phyloP scores from a whole-genome alignment of 805 yeast genomes.

The Wickerhamomyces mucosus region DNA sequence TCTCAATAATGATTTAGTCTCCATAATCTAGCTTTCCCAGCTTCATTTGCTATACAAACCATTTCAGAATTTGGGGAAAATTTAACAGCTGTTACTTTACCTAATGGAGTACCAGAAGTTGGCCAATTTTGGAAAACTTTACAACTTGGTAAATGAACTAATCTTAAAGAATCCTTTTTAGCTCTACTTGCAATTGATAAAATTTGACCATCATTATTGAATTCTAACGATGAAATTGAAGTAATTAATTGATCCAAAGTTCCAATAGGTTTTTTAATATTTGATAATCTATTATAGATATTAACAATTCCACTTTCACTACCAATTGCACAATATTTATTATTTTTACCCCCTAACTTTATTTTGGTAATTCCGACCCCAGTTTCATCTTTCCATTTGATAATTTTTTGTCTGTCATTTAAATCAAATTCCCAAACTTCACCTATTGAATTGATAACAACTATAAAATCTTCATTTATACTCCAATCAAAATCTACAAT shows the following conservation, averaged over 20 bases:
- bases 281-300: constrained; percentile 52
- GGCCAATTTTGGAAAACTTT: constrained; percentile 95
- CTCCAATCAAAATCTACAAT: constrained; percentile 74
- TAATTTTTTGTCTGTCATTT: constrained; percentile 36
- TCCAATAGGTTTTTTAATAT: constrained; percentile 44
- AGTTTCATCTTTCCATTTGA: constrained; percentile 78
- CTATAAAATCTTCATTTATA: constrained; percentile 32
- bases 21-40: constrained; percentile 87
- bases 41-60: constrained; percentile 84
- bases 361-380: constrained; percentile 78
- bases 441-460: constrained; percentile 68
- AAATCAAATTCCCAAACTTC: constrained; percentile 83
- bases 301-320: constrained; percentile 83
- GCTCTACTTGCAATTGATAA: constrained; percentile 79
- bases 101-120: constrained; percentile 90
- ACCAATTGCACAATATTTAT: constrained; percentile 85
- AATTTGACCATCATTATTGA: constrained; percentile 83
- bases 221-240: constrained; percentile 60
- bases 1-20: constrained; percentile 65
- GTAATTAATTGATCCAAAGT: constrained; percentile 75
- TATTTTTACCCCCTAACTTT: constrained; percentile 57
- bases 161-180: constrained; percentile 73
- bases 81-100: constrained; percentile 74
- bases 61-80: constrained; percentile 78
- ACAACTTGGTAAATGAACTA: constrained; percentile 83